These are phyloP conservation scores for Westerdykella sp. DNA, from an alignment of 2,329 filamentous ascomycete genomes.

Conservation along the genomic window DNA sequence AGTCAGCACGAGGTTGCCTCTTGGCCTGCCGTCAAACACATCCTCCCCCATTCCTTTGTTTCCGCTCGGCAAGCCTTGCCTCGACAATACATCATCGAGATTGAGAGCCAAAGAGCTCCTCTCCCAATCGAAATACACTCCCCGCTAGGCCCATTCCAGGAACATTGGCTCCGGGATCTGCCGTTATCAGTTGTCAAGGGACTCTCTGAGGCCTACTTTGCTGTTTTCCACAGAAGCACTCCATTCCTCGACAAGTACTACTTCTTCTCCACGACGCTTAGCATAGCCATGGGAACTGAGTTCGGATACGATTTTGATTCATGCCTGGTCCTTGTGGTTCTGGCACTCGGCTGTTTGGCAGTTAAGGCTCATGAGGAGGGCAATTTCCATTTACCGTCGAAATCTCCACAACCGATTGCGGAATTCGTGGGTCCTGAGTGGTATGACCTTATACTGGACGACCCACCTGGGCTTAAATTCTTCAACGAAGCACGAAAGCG, in stretches of 20 bases:
- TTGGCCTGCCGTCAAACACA: conserved; percentile 44
- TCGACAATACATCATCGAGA: conserved; percentile 46
- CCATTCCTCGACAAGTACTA: conserved; percentile 49
- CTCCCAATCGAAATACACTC: conserved; percentile 37
- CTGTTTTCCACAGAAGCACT: conserved; percentile 50
- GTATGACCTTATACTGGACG: conserved; percentile 31
- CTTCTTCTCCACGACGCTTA: conserved; percentile 48
- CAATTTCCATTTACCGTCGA: conserved; percentile 41
- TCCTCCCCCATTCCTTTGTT: conserved; percentile 41
- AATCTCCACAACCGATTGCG: conserved; percentile 6
- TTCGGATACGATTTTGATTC: conserved; percentile 50
- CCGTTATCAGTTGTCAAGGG: conserved; percentile 46
- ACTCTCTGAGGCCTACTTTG: conserved; percentile 49
- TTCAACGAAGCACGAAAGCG: conserved; percentile 51
- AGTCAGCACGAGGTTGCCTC: conserved; percentile 47
- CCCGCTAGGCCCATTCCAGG: conserved; percentile 30
- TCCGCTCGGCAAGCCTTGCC: conserved; percentile 35
- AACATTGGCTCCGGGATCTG: conserved; percentile 43
- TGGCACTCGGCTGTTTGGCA: conserved; percentile 48
- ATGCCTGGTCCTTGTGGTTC: conserved; percentile 46
- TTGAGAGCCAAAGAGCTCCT: conserved; percentile 44
- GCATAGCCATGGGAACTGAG: conserved; percentile 44
- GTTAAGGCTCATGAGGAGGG: conserved; percentile 47
- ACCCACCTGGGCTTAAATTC: conserved; percentile 46
- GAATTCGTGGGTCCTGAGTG: conserved; percentile 29